Base-by-base conservation (phyloP, 345 rosid genomes). In the Gossypium longicalyx region DNA sequence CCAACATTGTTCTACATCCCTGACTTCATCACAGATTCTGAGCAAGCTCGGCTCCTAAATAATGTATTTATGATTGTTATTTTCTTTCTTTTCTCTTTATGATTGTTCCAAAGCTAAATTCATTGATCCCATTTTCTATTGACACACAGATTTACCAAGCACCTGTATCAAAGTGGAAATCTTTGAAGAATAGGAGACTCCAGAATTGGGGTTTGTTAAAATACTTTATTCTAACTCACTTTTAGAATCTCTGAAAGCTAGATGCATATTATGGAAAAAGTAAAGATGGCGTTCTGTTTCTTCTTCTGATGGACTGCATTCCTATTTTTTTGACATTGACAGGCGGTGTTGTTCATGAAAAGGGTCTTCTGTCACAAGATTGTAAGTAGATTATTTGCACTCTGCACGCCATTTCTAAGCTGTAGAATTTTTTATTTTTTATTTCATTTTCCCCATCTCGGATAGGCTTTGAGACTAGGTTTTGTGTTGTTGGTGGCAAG, bases 341-440 rank as follows among this genome's bases (percentile, higher is more conserved):
- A 94, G 99, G 99, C 59, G 99, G 99, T 61, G 80, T 93, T 77
- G 99, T 94, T 66, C 98, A 90, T 80, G 98, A 91, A 83, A 94
- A 94, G 83, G 98, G 99, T 82, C 93, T 93, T 66, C 81, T 94
- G 44, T 89, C 97, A 22, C 98, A 93, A 84, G 93, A 89, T 41
- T 78, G 98, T 94, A 83, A 87, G 98, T 85, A 23, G 34, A 53
- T 34, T 43, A 66, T 5, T 52, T 65, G 6, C 34, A 29, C 45
- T 15, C 12, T 48, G 13, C 52, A 38, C 22, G 17, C 76, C 2
- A 10, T 44, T 22, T 72, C 8, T 73, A 3, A 45, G n/a, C 22
- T 12, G 49, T 65, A 47, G 22, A 23, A 0, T 3, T 15, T 49
- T 29, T 25, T 64, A 70, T 23, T 17, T 72, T n/a, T 9, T 58